A percentile compares a stretch with the other conserved stretches of the same genome.
Evolutionary conservation across 2,329 filamentous ascomycete species (phyloP).

Genomic region (Trichoderma gracile): DNA sequence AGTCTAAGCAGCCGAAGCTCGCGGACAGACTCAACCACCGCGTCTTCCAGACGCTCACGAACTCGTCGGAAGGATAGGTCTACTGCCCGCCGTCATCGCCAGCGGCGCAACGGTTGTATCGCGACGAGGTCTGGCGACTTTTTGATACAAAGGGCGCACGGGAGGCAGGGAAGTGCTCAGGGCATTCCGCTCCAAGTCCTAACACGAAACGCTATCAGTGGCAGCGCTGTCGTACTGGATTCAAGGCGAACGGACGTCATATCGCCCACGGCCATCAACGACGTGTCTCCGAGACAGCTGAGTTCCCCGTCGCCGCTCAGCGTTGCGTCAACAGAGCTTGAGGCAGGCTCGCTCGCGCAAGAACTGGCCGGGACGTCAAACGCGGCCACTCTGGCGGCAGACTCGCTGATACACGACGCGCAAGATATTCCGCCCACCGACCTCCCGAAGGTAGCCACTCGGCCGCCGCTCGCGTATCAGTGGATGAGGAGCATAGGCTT

Average conservation of each 20-base stretch:
- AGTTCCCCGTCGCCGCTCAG: constrained; percentile 34
- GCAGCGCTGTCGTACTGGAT: neutral
- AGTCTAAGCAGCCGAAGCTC: constrained; percentile 1
- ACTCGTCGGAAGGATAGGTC: constrained; percentile 9
- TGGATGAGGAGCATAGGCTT: constrained; percentile 34
- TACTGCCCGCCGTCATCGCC: neutral
- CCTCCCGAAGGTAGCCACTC: constrained; percentile 15
- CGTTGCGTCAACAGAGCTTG: constrained; percentile 29
- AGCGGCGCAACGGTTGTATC: neutral
- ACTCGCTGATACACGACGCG: constrained; percentile 5
- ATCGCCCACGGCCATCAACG: neutral
- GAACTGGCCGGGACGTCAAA: constrained; percentile 41
- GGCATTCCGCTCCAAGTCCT: constrained; percentile 1
- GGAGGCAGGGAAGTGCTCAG: neutral
- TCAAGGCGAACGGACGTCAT: neutral
- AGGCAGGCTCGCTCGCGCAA: constrained; percentile 1
- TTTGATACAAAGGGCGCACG: neutral
- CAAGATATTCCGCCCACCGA: constrained; percentile 11
- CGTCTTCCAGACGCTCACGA: neutral
- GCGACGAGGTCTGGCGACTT: neutral
- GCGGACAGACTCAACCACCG: neutral
- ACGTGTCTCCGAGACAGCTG: constrained; percentile 25
- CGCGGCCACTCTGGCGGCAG: constrained; percentile 12
- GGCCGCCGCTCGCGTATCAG: constrained; percentile 34
- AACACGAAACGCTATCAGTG: neutral